Evolutionary conservation across 352 stramenopile species (phyloP).

Genomic region (Albugo candida): DNA sequence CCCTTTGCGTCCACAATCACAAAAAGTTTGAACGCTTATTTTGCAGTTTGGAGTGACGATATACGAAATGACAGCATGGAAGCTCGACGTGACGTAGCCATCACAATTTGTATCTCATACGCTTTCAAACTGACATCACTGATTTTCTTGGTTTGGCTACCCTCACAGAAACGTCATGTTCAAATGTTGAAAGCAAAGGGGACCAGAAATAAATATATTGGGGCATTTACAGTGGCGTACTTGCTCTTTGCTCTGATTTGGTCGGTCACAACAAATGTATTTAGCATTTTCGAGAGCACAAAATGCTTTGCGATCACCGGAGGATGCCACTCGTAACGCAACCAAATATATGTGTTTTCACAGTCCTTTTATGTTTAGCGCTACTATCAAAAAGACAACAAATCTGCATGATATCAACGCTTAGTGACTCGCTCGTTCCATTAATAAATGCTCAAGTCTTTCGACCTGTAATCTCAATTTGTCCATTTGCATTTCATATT

Average conservation of each 20-base stretch:
- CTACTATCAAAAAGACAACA: no score
- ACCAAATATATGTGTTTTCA: no score
- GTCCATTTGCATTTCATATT: no score
- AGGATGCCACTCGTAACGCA: not conserved
- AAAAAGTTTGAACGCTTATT: slow-evolving; percentile 5
- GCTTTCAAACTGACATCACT: slow-evolving; percentile 4
- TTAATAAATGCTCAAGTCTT: no score
- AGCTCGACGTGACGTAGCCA: slow-evolving; percentile 13
- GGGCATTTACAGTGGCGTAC: slow-evolving; percentile 14
- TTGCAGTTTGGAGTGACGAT: slow-evolving; percentile 4
- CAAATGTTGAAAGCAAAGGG: slow-evolving; percentile 7
- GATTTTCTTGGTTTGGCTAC: slow-evolving; percentile 9
- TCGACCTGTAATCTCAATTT: no score
- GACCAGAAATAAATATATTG: slow-evolving; percentile 10
- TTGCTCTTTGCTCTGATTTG: slow-evolving; percentile 25
- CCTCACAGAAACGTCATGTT: slow-evolving; percentile 10
- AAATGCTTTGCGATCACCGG: slow-evolving; percentile 16
- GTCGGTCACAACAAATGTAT: slow-evolving; percentile 12
- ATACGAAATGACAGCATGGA: slow-evolving; percentile 7
- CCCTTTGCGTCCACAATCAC: slow-evolving; percentile 6
- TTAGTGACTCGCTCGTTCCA: no score
- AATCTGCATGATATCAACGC: no score
- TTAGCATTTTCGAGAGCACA: slow-evolving; percentile 18
- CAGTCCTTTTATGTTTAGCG: no score
- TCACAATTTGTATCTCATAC: slow-evolving; percentile 12